Conservation (phyloP, 306 rosid genomes). For the apple (Malus domestica) region DNA sequence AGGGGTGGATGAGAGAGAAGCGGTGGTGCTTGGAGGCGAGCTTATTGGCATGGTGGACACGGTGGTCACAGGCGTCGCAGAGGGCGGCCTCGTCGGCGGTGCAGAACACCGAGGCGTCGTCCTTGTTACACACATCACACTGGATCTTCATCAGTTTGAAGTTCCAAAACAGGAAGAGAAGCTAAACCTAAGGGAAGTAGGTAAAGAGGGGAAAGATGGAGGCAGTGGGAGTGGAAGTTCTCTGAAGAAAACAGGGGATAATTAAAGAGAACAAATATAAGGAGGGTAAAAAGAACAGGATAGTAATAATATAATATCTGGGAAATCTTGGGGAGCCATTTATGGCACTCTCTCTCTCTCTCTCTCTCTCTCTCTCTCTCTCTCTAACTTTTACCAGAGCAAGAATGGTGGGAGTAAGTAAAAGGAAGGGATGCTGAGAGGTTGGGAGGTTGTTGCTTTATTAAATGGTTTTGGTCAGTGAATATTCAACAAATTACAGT, state of each 20-base stretch:
- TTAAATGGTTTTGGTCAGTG: not conserved
- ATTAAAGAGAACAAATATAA: not conserved
- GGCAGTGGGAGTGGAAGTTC: not conserved
- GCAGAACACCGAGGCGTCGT: constrained; percentile 72
- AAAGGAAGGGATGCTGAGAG: not conserved
- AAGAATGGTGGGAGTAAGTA: not conserved
- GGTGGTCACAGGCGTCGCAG: constrained; percentile 71
- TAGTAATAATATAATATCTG: not conserved
- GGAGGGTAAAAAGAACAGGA: not conserved
- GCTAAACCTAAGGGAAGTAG: not conserved
- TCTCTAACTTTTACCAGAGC: not conserved
- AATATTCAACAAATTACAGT: not conserved
- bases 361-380: not conserved
- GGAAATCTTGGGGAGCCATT: not conserved
- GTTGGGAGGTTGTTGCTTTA: not conserved
- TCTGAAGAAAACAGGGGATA: not conserved
- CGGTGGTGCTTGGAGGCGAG: constrained; percentile 92
- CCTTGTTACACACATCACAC: constrained; percentile 75
- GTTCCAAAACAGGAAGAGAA: not conserved
- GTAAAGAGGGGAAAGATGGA: not conserved
- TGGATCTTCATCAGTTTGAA: constrained; percentile 67
- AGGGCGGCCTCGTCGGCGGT: constrained; percentile 96
- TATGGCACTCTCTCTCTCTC: not conserved
- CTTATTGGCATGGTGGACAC: constrained; percentile 93
- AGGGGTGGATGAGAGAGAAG: constrained; percentile 61